Conservation (phyloP, 495 filamentous ascomycete genomes). For the Xeromyces bisporus region DNA sequence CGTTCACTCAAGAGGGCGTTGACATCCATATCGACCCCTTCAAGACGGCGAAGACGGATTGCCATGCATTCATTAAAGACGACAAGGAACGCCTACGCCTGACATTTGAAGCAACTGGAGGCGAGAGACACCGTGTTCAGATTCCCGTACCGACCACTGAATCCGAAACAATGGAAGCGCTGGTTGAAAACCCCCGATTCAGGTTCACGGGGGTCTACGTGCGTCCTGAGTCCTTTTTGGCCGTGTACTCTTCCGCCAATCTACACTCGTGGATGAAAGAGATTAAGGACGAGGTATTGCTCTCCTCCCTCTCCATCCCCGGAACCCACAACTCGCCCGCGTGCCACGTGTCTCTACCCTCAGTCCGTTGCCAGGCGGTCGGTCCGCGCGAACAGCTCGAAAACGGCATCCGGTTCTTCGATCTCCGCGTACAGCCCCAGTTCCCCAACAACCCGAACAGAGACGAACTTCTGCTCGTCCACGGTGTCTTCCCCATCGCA, state of each 20-base stretch:
- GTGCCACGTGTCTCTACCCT: constrained; percentile 65
- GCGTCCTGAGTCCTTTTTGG: constrained; percentile 43
- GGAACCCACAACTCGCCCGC: constrained; percentile 94
- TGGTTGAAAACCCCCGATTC: constrained; percentile 37
- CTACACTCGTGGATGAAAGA: constrained; percentile 68
- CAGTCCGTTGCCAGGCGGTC: constrained; percentile 85
- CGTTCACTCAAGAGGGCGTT: constrained; percentile 38
- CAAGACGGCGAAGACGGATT: constrained; percentile 35
- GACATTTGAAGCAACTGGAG: constrained; percentile 41
- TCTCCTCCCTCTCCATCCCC: constrained; percentile 77
- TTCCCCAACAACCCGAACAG: constrained; percentile 35
- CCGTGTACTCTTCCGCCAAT: constrained; percentile 56
- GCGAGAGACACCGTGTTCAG: constrained; percentile 46
- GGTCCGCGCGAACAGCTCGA: constrained; percentile 56
- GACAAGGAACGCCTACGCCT: constrained; percentile 42
- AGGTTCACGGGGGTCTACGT: constrained; percentile 63
- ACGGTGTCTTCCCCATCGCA: constrained; percentile 64
- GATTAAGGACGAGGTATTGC: constrained; percentile 45
- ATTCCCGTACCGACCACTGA: constrained; percentile 36
- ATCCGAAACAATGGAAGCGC: constrained; percentile 37
- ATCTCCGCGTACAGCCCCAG: constrained; percentile 61
- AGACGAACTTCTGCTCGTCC: constrained; percentile 48
- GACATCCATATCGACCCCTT: constrained; percentile 43
- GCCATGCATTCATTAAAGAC: constrained; percentile 25
- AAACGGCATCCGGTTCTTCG: constrained; percentile 89